phyloP scores from a whole-genome alignment of 257 asterid genomes.

The Lithospermum erythrorhizon region DNA sequence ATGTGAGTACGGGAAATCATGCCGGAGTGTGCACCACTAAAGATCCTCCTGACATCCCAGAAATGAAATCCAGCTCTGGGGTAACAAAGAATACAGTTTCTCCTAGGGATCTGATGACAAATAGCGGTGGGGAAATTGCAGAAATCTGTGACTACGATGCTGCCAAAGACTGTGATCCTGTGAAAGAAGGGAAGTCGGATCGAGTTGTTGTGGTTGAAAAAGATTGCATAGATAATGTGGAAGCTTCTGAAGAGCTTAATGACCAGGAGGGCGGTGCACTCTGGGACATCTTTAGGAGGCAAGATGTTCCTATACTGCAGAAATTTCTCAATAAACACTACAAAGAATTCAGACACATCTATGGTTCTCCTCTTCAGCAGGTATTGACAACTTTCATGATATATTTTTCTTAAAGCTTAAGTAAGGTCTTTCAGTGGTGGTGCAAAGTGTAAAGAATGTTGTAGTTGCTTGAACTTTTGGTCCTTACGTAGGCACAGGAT shows the following conservation, averaged over 20 bases:
- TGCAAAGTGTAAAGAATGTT: background rate
- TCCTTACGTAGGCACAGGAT: background rate
- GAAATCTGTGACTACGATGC: background rate
- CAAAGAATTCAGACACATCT: slow-evolving; percentile 30
- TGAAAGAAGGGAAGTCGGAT: background rate
- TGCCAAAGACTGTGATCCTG: background rate
- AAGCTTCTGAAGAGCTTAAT: slow-evolving; percentile 13
- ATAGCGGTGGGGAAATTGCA: background rate
- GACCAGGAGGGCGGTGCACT: slow-evolving; percentile 61
- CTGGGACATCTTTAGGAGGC: slow-evolving; percentile 92
- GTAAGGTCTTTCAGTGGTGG: background rate
- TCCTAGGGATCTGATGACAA: background rate
- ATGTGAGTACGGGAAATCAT: too few species aligned
- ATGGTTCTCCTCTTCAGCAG: slow-evolving; percentile 42
- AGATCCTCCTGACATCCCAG: too few species aligned
- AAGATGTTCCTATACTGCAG: slow-evolving; percentile 66
- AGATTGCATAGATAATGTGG: background rate
- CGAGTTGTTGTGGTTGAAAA: slow-evolving; percentile 1
- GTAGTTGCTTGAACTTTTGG: background rate
- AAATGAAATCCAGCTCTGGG: background rate
- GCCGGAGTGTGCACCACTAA: too few species aligned
- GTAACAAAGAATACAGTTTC: background rate
- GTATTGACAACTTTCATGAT: slow-evolving; percentile 20
- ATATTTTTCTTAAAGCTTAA: background rate
- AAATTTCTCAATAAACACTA: slow-evolving; percentile 39